Conservation (phyloP, 1,284 basidiomycete species). For the Trichosporon ovoides region DNA sequence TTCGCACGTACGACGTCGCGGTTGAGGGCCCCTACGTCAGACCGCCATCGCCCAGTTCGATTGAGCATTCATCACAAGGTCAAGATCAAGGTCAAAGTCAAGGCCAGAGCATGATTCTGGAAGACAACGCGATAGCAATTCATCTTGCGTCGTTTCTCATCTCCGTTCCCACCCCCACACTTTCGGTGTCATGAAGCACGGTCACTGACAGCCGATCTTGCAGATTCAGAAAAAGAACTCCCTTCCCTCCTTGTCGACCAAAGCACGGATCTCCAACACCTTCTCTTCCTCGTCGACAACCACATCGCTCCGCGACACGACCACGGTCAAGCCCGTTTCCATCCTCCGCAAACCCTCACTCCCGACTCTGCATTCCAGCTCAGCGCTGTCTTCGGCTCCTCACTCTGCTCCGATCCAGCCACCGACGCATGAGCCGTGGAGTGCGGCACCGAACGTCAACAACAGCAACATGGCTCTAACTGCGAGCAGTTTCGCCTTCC, state of each 20-base stretch:
- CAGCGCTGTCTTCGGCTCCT: background rate
- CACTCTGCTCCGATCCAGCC: background rate
- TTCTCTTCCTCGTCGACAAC: background rate
- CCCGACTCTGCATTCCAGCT: conserved; percentile 4
- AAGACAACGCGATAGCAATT: background rate
- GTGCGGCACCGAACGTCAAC: background rate
- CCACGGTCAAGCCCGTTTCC: conserved; percentile 10
- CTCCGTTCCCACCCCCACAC: background rate
- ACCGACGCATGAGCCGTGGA: background rate
- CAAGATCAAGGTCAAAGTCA: background rate
- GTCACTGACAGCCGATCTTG: background rate
- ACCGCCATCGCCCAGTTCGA: background rate
- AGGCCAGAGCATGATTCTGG: background rate
- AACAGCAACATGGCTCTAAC: background rate
- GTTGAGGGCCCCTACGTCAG: background rate
- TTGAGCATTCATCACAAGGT: background rate
- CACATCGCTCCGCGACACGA: background rate
- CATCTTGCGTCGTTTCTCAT: background rate
- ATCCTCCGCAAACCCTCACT: conserved; percentile 20
- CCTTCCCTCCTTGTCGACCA: background rate
- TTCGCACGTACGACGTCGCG: background rate
- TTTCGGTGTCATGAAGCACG: background rate
- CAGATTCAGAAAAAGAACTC: background rate
- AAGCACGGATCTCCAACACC: background rate
- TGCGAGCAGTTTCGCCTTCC: conserved; percentile 9